A percentile compares a stretch with the other conserved stretches of the same genome.
Evolutionary conservation across 768 basidiomycete species (phyloP).

Genomic region (Suillus plorans): DNA sequence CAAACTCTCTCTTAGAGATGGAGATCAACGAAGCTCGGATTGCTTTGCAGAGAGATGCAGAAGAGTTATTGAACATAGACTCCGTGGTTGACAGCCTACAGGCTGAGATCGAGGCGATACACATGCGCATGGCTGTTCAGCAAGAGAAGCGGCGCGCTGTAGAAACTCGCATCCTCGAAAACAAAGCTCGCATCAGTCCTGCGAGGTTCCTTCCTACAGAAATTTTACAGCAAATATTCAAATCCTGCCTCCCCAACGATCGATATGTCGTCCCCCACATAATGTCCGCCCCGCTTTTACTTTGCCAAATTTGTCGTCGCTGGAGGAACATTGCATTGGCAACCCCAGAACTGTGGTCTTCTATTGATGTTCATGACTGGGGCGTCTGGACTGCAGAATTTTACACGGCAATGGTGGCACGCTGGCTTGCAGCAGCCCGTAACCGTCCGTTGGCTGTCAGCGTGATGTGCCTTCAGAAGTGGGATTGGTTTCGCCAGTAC

Average conservation of each 20-base stretch:
- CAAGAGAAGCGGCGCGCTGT: constrained; percentile 19
- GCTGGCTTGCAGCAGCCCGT: constrained; percentile 22
- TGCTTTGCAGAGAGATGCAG: background rate
- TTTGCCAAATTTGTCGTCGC: constrained; percentile 33
- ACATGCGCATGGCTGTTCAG: constrained; percentile 18
- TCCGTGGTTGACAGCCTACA: background rate
- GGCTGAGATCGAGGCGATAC: constrained; percentile 2
- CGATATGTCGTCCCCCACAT: constrained; percentile 22
- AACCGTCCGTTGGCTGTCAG: constrained; percentile 25
- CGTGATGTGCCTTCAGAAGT: constrained; percentile 5
- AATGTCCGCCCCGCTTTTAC: constrained; percentile 29
- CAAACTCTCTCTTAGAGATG: background rate
- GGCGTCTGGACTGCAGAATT: constrained; percentile 29
- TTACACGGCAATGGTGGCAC: constrained; percentile 24
- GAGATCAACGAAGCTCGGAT: constrained; percentile 1
- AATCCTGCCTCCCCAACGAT: constrained; percentile 23
- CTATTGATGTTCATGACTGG: constrained; percentile 25
- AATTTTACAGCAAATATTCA: constrained; percentile 32
- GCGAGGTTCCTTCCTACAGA: constrained; percentile 31
- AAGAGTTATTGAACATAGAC: background rate
- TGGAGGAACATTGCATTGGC: constrained; percentile 29
- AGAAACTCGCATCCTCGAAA: constrained; percentile 16
- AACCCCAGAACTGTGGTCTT: constrained; percentile 34
- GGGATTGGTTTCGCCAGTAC: background rate
- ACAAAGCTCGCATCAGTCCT: constrained; percentile 29